Conservation (phyloP, 2,329 filamentous ascomycete species). For the Atkinsonella texensis region DNA sequence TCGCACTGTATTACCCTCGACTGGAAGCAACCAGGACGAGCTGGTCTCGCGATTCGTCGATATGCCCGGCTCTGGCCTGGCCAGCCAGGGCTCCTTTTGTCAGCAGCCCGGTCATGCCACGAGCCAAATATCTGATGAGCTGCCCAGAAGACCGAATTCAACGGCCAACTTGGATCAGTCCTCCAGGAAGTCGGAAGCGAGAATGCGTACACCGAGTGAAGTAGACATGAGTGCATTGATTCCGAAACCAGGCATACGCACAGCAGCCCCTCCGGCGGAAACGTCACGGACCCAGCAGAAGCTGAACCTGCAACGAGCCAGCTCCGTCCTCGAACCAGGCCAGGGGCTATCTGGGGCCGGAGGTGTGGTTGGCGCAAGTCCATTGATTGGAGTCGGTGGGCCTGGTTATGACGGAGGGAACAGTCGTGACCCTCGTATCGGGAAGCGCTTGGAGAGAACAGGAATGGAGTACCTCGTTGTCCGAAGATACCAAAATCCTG, state of each 20-base stretch:
- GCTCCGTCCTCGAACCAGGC: slow-evolving; percentile 56
- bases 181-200: slow-evolving; percentile 12
- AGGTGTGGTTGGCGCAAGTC: slow-evolving; percentile 30
- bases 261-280: slow-evolving; percentile 32
- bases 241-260: slow-evolving; percentile 29
- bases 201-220: slow-evolving; percentile 16
- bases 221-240: slow-evolving; percentile 33
- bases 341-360: slow-evolving; percentile 27
- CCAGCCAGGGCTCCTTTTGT: slow-evolving; percentile 41
- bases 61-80: slow-evolving; percentile 34
- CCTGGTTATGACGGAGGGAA: slow-evolving; percentile 39
- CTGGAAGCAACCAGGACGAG: slow-evolving; percentile 29
- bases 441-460: slow-evolving; percentile 54
- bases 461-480: slow-evolving; percentile 66
- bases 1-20: slow-evolving; percentile 14
- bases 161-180: slow-evolving; percentile 22
- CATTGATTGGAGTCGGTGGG: slow-evolving; percentile 40
- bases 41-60: slow-evolving; percentile 50
- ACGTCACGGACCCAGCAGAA: slow-evolving; percentile 64
- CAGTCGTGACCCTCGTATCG: slow-evolving; percentile 48
- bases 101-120: slow-evolving; percentile 21
- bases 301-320: slow-evolving; percentile 60
- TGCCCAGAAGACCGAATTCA: slow-evolving; percentile 29
- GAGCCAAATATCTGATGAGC: slow-evolving; percentile 19
- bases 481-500: slow-evolving; percentile 57